Conservation (phyloP, 2,329 filamentous ascomycete genomes). For the Dactylellina leptospora region DNA sequence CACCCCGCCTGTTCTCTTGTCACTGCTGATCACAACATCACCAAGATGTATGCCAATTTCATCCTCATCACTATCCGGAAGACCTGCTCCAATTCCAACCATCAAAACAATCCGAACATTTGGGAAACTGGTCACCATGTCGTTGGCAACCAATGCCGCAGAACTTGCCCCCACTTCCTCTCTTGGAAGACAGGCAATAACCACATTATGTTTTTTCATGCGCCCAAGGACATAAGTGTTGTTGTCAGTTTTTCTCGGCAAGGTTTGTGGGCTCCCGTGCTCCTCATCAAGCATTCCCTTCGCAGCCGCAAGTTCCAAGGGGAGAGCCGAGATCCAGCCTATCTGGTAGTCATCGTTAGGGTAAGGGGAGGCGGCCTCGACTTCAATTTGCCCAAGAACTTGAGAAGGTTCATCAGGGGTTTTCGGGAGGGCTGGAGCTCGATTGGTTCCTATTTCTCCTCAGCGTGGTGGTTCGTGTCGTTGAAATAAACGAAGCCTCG, state of each 20-base stretch:
- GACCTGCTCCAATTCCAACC: constrained; percentile 27
- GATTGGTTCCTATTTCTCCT: too few relatives aligned
- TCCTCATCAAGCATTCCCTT: constrained; percentile 58
- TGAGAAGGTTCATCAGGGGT: too few relatives aligned
- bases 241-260: neutral
- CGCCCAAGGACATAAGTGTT: constrained; percentile 28
- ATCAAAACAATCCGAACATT: constrained; percentile 19
- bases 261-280: constrained; percentile 55
- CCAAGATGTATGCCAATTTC: constrained; percentile 37
- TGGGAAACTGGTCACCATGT: constrained; percentile 26
- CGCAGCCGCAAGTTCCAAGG: constrained; percentile 57
- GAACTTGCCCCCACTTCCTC: constrained; percentile 10
- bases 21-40: constrained; percentile 28
- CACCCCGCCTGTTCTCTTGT: constrained; percentile 20
- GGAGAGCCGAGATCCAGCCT: constrained; percentile 59
- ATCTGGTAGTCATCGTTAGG: constrained; percentile 59
- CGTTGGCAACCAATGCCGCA: constrained; percentile 13
- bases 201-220: constrained; percentile 22
- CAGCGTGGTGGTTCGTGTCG: too few relatives aligned
- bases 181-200: constrained; percentile 13
- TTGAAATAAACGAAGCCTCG: too few relatives aligned
- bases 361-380: too few relatives aligned
- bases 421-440: too few relatives aligned
- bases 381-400: too few relatives aligned
- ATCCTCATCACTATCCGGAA: constrained; percentile 39